Conservation (phyloP, 1,284 basidiomycete genomes). For the Trichosporon asahii region DNA sequence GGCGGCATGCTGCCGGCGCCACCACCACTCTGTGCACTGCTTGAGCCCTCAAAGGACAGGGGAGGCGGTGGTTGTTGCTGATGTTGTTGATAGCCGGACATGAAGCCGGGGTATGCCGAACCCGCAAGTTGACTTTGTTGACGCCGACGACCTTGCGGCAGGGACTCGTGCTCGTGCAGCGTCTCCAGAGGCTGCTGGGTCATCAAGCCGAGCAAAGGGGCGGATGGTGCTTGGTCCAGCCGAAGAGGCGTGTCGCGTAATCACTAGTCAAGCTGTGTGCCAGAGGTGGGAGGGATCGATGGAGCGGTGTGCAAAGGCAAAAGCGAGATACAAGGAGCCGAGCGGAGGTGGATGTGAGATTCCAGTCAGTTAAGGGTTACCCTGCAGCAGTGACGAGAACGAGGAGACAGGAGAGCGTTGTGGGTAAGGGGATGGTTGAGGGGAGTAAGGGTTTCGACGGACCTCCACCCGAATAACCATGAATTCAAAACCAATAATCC, state of each 20-base stretch:
- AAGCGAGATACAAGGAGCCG: background rate
- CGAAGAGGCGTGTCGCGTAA: background rate
- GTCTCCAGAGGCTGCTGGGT: background rate
- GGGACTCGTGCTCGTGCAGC: background rate
- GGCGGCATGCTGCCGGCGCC: background rate
- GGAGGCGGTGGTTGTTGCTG: background rate
- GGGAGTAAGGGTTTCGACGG: background rate
- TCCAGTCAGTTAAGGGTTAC: slow-evolving; percentile 1
- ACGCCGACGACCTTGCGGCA: background rate
- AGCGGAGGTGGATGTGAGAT: background rate
- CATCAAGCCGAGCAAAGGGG: background rate
- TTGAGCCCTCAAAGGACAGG: background rate
- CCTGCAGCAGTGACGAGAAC: background rate
- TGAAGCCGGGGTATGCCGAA: background rate
- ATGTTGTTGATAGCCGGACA: slow-evolving; percentile 1
- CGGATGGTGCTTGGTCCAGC: background rate
- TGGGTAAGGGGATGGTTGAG: background rate
- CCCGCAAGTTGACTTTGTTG: background rate
- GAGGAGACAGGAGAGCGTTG: background rate
- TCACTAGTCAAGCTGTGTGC: background rate
- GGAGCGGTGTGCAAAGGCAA: background rate
- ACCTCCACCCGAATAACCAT: slow-evolving; percentile 1
- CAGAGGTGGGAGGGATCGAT: background rate
- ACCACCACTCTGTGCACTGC: background rate
- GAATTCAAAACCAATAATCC: background rate